Evolutionary conservation across 2,329 filamentous ascomycete species (phyloP).

Genomic region (Gyromitra esculenta): DNA sequence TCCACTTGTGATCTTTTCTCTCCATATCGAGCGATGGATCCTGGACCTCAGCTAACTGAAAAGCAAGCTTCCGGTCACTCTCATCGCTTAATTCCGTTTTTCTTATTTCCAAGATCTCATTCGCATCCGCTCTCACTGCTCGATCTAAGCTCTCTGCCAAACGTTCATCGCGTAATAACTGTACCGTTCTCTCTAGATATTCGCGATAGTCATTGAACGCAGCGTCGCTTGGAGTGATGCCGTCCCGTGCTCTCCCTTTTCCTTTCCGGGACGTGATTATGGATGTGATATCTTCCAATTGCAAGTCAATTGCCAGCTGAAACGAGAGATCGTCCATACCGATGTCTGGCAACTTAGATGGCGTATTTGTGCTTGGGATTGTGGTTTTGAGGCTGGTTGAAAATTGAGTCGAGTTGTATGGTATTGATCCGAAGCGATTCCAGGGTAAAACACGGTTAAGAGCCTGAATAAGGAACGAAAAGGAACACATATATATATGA

Average conservation of each 20-base stretch:
- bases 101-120: slow-evolving; percentile 13
- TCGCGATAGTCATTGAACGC: slow-evolving; percentile 48
- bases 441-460: not conserved
- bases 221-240: slow-evolving; percentile 19
- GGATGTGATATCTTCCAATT: slow-evolving; percentile 41
- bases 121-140: slow-evolving; percentile 33
- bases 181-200: slow-evolving; percentile 18
- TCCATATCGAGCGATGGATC: not conserved
- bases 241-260: slow-evolving; percentile 40
- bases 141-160: slow-evolving; percentile 40
- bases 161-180: slow-evolving; percentile 35
- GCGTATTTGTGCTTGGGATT: not conserved
- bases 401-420: not conserved
- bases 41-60: slow-evolving; percentile 12
- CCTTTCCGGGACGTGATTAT: slow-evolving; percentile 42
- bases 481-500: not conserved
- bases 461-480: not conserved
- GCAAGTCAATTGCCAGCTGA: slow-evolving; percentile 41
- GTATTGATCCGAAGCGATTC: not conserved
- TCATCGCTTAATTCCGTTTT: slow-evolving; percentile 21
- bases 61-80: slow-evolving; percentile 36
- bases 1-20: slow-evolving; percentile 19
- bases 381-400: not conserved
- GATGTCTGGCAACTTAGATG: not conserved
- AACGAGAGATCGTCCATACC: slow-evolving; percentile 38